Percentiles rank a stretch among this genome's conserved stretches.
phyloP scores from a whole-genome alignment of 257 asterid species.

The Petunia axillaris region DNA sequence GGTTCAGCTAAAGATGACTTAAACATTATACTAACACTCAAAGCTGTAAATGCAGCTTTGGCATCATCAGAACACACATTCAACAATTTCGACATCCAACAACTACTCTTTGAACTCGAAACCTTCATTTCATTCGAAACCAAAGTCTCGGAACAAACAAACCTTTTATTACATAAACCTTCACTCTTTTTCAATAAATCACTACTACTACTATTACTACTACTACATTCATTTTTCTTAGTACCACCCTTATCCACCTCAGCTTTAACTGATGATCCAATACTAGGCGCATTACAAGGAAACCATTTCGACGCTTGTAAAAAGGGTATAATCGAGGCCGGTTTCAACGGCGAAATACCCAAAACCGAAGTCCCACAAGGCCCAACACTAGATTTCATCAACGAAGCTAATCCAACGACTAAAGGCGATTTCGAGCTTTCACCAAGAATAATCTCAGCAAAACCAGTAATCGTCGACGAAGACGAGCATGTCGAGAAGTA shows the following conservation, averaged over 20 bases:
- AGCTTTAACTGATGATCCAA: conserved; percentile 29
- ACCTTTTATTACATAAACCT: conserved; percentile 21
- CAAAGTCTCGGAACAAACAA: conserved; percentile 46
- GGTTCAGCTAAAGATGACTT: conserved; percentile 94
- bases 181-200: background rate
- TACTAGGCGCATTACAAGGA: conserved; percentile 61
- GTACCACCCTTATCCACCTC: conserved; percentile 72
- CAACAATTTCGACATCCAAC: conserved; percentile 71
- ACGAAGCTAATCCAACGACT: conserved; percentile 54
- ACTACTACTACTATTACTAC: conserved; percentile 12
- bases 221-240: conserved; percentile 27
- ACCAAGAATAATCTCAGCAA: conserved; percentile 46
- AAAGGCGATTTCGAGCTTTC: conserved; percentile 51
- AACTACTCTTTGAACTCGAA: conserved; percentile 29
- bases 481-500: conserved; percentile 35
- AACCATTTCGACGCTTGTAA: conserved; percentile 73
- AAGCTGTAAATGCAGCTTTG: conserved; percentile 86
- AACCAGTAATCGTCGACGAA: conserved; percentile 47
- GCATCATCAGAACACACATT: conserved; percentile 78
- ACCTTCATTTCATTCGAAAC: conserved; percentile 40
- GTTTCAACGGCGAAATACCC: conserved; percentile 69
- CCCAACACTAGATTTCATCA: conserved; percentile 56
- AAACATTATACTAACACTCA: conserved; percentile 73
- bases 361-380: conserved; percentile 36
- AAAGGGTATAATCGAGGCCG: conserved; percentile 56